Conservation (phyloP, 2,329 filamentous ascomycete genomes). For the Lecanicillium sp. region DNA sequence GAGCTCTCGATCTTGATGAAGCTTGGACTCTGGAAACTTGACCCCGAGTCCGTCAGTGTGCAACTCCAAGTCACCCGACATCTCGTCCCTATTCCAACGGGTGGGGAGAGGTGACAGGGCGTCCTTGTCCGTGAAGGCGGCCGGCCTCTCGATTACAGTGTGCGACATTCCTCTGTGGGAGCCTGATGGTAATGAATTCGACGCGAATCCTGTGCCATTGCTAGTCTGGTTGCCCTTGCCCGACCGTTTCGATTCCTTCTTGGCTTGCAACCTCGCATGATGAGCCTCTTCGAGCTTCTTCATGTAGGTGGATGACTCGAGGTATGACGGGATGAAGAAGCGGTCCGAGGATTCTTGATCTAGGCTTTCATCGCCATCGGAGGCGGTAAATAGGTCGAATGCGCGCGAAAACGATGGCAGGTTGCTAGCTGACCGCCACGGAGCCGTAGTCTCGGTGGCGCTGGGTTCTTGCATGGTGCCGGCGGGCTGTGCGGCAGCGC, state of each 20-base stretch:
- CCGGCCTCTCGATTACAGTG: constrained; percentile 73
- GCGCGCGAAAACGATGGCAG: constrained; percentile 44
- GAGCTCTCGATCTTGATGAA: constrained; percentile 46
- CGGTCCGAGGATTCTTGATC: constrained; percentile 23
- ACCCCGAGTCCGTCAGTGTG: constrained; percentile 67
- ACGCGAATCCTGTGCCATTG: constrained; percentile 43
- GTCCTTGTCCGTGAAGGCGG: constrained; percentile 51
- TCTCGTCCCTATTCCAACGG: constrained; percentile 75
- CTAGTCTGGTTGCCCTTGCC: constrained; percentile 28
- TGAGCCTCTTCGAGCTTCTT: constrained; percentile 66
- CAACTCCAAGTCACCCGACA: constrained; percentile 65
- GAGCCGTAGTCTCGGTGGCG: constrained; percentile 13
- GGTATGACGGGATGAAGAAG: constrained; percentile 82
- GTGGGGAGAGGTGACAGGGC: constrained; percentile 63
- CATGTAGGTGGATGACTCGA: constrained; percentile 70
- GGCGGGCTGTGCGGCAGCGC: constrained; percentile 10
- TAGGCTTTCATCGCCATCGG: constrained; percentile 19
- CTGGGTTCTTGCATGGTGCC: constrained; percentile 11
- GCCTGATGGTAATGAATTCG: constrained; percentile 30
- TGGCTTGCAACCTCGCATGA: constrained; percentile 47
- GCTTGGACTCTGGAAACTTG: constrained; percentile 43
- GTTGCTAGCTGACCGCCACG: constrained; percentile 16
- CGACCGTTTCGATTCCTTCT: constrained; percentile 33
- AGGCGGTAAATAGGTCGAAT: constrained; percentile 40
- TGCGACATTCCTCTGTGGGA: constrained; percentile 72